Conservation (phyloP, 2,329 filamentous ascomycete species). For the Botrytis porri region DNA sequence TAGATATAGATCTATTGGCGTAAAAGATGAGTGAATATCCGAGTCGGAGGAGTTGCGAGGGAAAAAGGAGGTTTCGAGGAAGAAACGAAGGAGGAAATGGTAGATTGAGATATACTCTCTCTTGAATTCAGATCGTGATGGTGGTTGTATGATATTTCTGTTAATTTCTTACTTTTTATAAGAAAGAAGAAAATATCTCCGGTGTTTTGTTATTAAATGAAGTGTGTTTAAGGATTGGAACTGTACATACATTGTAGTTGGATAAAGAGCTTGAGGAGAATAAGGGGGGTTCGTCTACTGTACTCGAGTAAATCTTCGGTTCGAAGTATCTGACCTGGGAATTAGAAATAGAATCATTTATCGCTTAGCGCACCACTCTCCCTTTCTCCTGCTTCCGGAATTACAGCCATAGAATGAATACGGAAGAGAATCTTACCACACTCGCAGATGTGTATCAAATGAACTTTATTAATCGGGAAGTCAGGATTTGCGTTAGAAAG, state of each 20-base stretch:
- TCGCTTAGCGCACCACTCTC: background rate
- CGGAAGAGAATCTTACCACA: too few relatives aligned
- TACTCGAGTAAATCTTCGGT: background rate
- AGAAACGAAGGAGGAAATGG: too few relatives aligned
- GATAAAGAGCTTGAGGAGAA: background rate
- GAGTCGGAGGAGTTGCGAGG: background rate
- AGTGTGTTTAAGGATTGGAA: too few relatives aligned
- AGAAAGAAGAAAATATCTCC: background rate
- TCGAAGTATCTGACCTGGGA: background rate
- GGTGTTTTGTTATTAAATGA: too few relatives aligned
- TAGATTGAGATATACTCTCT: background rate
- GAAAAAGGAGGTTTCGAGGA: background rate
- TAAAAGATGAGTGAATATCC: background rate
- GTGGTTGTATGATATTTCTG: background rate
- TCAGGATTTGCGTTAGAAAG: too few relatives aligned
- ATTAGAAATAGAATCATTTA: background rate
- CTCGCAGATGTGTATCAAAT: too few relatives aligned
- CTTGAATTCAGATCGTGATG: background rate
- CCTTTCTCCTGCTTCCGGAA: fast-evolving
- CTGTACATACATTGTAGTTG: background rate
- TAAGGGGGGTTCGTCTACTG: background rate
- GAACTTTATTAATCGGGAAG: too few relatives aligned
- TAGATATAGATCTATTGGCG: too few relatives aligned
- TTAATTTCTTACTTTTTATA: background rate
- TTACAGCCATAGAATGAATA: background rate